Percentiles rank a stretch among this genome's conserved stretches.
Evolutionary conservation across 1,284 basidiomycete genomes (phyloP).

Genomic region (Malassezia japonica): DNA sequence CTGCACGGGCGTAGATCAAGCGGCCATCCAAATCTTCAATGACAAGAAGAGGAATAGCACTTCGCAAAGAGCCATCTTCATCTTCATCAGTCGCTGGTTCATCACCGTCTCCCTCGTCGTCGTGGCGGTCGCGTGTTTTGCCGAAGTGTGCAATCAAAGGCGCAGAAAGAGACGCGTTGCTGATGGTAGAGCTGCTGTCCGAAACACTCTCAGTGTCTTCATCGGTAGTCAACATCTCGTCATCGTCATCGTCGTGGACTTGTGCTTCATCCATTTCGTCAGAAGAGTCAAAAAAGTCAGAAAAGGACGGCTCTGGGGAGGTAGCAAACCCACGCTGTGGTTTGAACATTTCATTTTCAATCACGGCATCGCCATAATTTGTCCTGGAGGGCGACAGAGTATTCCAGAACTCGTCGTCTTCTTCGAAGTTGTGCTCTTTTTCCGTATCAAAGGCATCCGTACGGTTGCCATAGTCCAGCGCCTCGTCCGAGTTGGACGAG

Average conservation of each 20-base stretch:
- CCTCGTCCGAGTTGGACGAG: no score
- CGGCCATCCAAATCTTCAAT: slow-evolving; percentile 47
- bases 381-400: not conserved
- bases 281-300: slow-evolving; percentile 43
- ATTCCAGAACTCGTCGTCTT: slow-evolving; percentile 19
- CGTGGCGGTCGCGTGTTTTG: slow-evolving; percentile 11
- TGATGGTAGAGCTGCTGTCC: slow-evolving; percentile 35
- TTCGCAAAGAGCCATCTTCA: slow-evolving; percentile 11
- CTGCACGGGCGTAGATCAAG: slow-evolving; percentile 45
- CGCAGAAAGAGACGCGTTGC: slow-evolving; percentile 28
- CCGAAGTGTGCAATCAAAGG: slow-evolving; percentile 40
- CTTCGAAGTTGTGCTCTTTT: slow-evolving; percentile 18
- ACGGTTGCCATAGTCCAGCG: no score
- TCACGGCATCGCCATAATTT: not conserved
- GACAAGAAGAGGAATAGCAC: slow-evolving; percentile 42
- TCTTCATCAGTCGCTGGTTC: slow-evolving; percentile 11
- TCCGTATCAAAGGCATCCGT: slow-evolving; percentile 7
- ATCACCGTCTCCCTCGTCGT: slow-evolving; percentile 2
- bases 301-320: slow-evolving; percentile 44
- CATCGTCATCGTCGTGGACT: slow-evolving; percentile 15
- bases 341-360: slow-evolving; percentile 38
- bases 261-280: slow-evolving; percentile 25
- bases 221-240: slow-evolving; percentile 21
- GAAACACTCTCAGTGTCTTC: slow-evolving; percentile 27
- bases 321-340: slow-evolving; percentile 42